Percentiles rank a stretch among this genome's conserved stretches.
These are phyloP conservation scores for Candida arabinofermentans DNA, from an alignment of 805 yeast genomes.

Conservation along the genomic window DNA sequence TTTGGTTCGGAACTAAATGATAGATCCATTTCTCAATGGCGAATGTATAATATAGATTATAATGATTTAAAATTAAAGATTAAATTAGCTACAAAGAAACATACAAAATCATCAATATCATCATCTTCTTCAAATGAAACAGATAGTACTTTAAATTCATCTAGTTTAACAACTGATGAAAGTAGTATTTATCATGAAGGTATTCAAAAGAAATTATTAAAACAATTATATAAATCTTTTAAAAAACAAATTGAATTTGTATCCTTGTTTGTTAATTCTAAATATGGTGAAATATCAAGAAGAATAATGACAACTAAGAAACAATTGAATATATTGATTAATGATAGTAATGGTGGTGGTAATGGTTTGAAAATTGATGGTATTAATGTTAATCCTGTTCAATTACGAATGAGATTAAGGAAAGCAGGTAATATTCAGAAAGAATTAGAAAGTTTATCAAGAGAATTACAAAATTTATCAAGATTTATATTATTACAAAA, in stretches of 20 bases:
- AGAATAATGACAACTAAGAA: conserved; percentile 30
- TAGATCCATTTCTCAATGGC: conserved; percentile 87
- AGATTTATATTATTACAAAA: conserved; percentile 70
- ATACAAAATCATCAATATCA: conserved; percentile 7
- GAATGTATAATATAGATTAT: conserved; percentile 76
- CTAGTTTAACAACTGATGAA: conserved; percentile 1
- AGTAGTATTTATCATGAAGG: conserved; percentile 10
- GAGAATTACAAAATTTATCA: conserved; percentile 59
- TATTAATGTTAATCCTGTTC: conserved; percentile 4
- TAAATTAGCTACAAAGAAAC: conserved; percentile 46
- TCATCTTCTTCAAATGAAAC: conserved; percentile 16
- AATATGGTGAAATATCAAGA: conserved; percentile 64
- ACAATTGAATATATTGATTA: conserved; percentile 25
- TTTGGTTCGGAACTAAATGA: conserved; percentile 74
- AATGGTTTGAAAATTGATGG: neutral
- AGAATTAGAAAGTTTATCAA: conserved; percentile 41
- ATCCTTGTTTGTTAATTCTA: conserved; percentile 60
- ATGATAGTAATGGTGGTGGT: conserved; percentile 8
- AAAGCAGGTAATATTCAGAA: conserved; percentile 25
- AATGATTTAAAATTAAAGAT: conserved; percentile 69
- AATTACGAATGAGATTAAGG: conserved; percentile 19
- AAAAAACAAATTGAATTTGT: conserved; percentile 57
- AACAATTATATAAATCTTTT: conserved; percentile 40
- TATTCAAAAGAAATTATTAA: conserved; percentile 20
- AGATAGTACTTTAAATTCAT: conserved; percentile 4